phyloP scores from a whole-genome alignment of 805 yeast species.

The Sugiyamaella floridensis region DNA sequence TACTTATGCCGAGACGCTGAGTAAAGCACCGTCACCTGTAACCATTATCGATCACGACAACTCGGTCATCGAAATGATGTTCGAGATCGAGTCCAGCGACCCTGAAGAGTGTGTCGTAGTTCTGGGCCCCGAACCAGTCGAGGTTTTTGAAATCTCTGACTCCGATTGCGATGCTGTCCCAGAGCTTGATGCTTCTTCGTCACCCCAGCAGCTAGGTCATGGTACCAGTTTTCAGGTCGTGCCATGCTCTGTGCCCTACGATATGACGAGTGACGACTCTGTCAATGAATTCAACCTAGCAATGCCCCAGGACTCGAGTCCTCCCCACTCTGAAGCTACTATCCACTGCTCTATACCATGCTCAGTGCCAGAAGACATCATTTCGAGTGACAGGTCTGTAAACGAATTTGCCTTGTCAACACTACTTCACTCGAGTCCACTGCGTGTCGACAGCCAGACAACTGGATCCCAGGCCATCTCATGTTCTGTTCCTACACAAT shows the following conservation, averaged over 20 bases:
- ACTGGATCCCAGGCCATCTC: background rate
- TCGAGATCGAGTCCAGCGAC: background rate
- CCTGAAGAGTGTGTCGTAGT: background rate
- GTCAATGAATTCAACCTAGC: background rate
- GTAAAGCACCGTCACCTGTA: background rate
- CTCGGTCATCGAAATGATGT: background rate
- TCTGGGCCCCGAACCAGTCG: background rate
- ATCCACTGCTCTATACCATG: no score
- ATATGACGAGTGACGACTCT: background rate
- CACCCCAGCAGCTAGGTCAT: no score
- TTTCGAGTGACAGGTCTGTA: background rate
- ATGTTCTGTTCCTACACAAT: background rate
- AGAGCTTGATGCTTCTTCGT: no score
- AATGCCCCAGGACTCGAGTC: background rate
- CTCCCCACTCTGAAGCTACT: background rate
- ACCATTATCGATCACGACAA: background rate
- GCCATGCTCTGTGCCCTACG: no score
- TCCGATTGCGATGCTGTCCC: background rate
- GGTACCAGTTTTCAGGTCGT: no score
- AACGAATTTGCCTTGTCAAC: background rate
- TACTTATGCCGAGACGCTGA: background rate
- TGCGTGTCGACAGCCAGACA: no score
- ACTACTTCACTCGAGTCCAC: background rate
- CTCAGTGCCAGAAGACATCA: no score
- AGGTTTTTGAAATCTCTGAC: conserved; percentile 1